Base-by-base conservation (phyloP, 495 filamentous ascomycete genomes). In the Penicillium atrosanguineum region DNA sequence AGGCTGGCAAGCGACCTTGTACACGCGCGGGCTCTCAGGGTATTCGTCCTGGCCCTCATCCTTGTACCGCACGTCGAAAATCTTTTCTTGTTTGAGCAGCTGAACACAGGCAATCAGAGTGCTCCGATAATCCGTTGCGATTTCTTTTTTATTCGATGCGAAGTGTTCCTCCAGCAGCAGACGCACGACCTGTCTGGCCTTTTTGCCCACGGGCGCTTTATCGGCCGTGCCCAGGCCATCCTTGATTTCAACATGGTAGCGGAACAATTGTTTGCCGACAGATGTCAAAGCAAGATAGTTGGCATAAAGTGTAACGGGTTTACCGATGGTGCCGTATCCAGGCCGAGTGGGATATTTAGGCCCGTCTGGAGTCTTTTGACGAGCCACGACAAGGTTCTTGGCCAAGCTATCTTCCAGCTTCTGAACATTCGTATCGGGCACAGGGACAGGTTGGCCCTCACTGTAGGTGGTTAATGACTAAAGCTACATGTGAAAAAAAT, bases 211-310 rank as follows among this genome's bases (percentile, higher is more conserved):
- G 1, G 77, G 72, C 18, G 52, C 46, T 57, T 34, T 34, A 34
- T 34, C 72, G 55, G 45, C 60, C 55, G 7, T 50, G 40, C 12
- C 67, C 63, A 11, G 57, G 63, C 6, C 39, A 34, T 34, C 12
- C 9, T 4, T 50, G 28, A 75, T 64, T 18, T 62, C 52, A 38
- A 71, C 52, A 47, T 70, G 63, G 50, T 77, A 72, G 40, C 73
- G 71, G 48, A 63, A 82, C 39, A 57, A 62, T 18, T 49, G 57
- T 40, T 57, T 72, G 56, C 53, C 76, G 25, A 59, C 55, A 0
- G 68, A 61, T 20, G 71, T 69, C 20, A 89, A 48, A 3, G 77
- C 68, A 56, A 88, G 81, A 52, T 86, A 87, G 63, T 89, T 89
- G 34, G 86, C 76, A 74, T 80, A 87, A 0, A 89, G 71, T 7